Conservation (phyloP, 2,329 filamentous ascomycete species). For the Exophiala calicioides region DNA sequence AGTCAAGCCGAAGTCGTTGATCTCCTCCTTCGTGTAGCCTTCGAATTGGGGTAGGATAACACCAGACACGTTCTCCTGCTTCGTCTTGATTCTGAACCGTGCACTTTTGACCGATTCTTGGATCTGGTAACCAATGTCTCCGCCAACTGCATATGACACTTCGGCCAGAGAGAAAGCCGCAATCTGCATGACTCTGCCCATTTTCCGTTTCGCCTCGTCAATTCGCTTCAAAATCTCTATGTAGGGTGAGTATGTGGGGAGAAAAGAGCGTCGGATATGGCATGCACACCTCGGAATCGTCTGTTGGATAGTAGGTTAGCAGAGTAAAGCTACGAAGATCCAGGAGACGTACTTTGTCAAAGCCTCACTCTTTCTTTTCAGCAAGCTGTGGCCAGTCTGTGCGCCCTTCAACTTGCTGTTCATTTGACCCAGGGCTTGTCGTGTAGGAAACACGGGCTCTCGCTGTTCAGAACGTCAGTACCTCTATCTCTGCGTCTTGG, state of each 20-base stretch:
- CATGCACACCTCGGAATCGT: conserved; percentile 76
- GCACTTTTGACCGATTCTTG: conserved; percentile 93
- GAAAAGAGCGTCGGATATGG: conserved; percentile 12
- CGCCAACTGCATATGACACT: conserved; percentile 94
- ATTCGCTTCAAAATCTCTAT: conserved; percentile 93
- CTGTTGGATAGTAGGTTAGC: conserved; percentile 46
- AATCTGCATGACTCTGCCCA: conserved; percentile 99
- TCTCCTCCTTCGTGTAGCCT: conserved; percentile 76
- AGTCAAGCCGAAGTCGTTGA: conserved; percentile 92
- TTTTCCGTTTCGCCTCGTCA: conserved; percentile 98
- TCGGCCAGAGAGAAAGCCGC: conserved; percentile 96
- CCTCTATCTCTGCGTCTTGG: conserved; percentile 15
- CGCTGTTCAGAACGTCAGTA: conserved; percentile 58
- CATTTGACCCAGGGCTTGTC: conserved; percentile 95
- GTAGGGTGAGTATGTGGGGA: conserved; percentile 30
- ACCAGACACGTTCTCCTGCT: conserved; percentile 98
- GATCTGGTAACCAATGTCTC: conserved; percentile 94
- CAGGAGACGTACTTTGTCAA: conserved; percentile 78
- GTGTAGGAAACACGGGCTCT: conserved; percentile 95
- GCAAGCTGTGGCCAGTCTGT: conserved; percentile 85
- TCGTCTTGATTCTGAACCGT: conserved; percentile 87
- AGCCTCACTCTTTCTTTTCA: conserved; percentile 98
- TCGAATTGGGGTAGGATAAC: conserved; percentile 93
- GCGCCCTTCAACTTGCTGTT: conserved; percentile 96
- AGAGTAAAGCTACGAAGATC: conserved; percentile 25